phyloP scores from a whole-genome alignment of 148 eudicot species.

The Rhododendron molle region DNA sequence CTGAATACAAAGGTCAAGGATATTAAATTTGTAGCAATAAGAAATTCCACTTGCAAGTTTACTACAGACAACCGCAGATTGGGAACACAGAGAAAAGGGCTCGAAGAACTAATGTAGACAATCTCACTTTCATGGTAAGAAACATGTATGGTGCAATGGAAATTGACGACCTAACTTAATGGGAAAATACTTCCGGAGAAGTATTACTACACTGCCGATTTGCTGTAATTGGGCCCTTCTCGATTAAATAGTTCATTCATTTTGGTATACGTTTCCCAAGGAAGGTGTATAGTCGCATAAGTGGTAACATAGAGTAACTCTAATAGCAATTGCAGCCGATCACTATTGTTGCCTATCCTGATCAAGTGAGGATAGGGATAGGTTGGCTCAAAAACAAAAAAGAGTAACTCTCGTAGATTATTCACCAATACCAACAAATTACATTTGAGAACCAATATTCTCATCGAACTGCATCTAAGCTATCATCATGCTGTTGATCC shows the following conservation, averaged over 20 bases:
- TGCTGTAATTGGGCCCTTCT: background rate
- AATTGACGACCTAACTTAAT: background rate
- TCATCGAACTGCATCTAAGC: background rate
- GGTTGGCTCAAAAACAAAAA: too few relatives aligned
- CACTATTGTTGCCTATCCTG: too few relatives aligned
- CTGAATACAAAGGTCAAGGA: conserved; percentile 39
- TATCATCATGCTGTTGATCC: background rate
- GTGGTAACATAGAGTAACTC: background rate
- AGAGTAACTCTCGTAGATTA: background rate
- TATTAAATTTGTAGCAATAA: background rate
- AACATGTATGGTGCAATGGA: background rate
- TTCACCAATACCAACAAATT: background rate
- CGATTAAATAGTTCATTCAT: background rate
- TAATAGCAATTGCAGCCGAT: too few relatives aligned
- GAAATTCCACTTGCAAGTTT: background rate
- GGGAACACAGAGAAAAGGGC: background rate
- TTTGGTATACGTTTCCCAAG: background rate
- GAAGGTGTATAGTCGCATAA: background rate
- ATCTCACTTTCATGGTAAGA: background rate
- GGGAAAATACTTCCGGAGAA: background rate
- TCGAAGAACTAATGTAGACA: background rate
- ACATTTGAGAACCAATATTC: background rate
- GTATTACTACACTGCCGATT: background rate
- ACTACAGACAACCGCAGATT: background rate
- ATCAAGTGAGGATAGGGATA: too few relatives aligned